These are phyloP conservation scores for Gossypium australe DNA, from an alignment of 345 rosid species.

Conservation along the genomic window DNA sequence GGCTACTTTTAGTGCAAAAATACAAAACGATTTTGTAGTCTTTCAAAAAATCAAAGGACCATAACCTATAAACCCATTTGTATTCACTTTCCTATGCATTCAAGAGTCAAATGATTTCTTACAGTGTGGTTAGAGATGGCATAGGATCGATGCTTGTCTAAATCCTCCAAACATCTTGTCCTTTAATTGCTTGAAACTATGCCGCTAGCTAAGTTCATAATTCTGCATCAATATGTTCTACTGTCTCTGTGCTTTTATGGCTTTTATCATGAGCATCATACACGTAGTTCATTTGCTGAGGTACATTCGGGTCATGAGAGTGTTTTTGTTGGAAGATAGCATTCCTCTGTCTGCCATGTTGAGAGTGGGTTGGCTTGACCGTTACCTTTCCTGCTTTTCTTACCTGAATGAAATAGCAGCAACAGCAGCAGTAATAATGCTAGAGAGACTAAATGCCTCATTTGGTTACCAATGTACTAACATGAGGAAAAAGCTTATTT, in stretches of 20 bases:
- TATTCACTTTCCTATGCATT: background rate
- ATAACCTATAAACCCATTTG: background rate
- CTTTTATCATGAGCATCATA: background rate
- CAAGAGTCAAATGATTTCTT: constrained; percentile 2
- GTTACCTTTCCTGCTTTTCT: constrained; percentile 10
- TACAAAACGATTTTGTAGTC: background rate
- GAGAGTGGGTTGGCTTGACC: background rate
- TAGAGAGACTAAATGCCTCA: background rate
- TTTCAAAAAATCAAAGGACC: background rate
- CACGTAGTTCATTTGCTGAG: background rate
- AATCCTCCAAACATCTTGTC: background rate
- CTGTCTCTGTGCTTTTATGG: background rate
- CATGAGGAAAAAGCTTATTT: too few relatives aligned
- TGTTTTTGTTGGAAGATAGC: background rate
- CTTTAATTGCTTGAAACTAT: background rate
- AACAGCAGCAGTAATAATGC: background rate
- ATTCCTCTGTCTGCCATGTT: background rate
- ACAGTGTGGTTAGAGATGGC: background rate
- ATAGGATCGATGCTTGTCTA: background rate
- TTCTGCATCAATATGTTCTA: background rate
- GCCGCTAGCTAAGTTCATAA: background rate
- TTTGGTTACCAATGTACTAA: too few relatives aligned
- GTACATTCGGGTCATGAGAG: background rate
- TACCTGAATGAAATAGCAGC: constrained; percentile 5
- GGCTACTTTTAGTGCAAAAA: background rate